Base-by-base conservation (phyloP, 2,329 filamentous ascomycete species). In the Colletotrichum incanum region DNA sequence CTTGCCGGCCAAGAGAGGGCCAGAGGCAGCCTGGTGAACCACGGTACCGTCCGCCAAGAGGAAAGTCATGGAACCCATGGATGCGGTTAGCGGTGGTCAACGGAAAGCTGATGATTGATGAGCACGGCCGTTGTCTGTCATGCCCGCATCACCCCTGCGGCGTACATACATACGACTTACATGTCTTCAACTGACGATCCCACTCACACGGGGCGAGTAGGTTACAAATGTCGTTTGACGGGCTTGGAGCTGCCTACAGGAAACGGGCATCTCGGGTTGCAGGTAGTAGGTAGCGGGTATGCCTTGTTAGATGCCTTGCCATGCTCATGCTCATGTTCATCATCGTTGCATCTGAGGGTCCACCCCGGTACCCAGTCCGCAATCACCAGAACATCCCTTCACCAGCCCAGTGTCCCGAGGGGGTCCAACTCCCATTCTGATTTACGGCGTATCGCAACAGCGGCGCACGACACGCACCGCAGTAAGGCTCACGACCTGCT, bases 161-260 rank as follows among this genome's bases (percentile, higher is more conserved):
- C 69, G 28, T 52, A 49, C 58, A 23, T 39, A 41, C n/a, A 60
- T 60, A 37, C n/a, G 18, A 54, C 4, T n/a, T 8, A 49, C 59
- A 69, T 69, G 59, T 72, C 69, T 69, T 69, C 69, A 72, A 65
- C 45, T 18, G 59, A 65, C 52, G 54, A 60, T 69, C 52, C 39
- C 37, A 63, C 50, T 47, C 5, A 34, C 59, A 14, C 18, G 28
- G 8, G 61, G 49, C 37, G 28, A 41, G 8, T 5, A 28, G 45
- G 28, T n/a, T 39, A 18, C 16, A 49, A 34, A 16, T 62, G 1
- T 41, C 16, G 60, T 6, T 58, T 18, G 34, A 41, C 4, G n/a
- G 34, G n/a, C 14, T 28, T n/a, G 14, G 20, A 45, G 60, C 26
- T 18, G 43, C 41, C 41, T 34, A 23, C 4, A 23, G 45, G 18